These are phyloP conservation scores for Lentinula sp. DNA, from an alignment of 768 basidiomycete genomes.

Conservation along the genomic window DNA sequence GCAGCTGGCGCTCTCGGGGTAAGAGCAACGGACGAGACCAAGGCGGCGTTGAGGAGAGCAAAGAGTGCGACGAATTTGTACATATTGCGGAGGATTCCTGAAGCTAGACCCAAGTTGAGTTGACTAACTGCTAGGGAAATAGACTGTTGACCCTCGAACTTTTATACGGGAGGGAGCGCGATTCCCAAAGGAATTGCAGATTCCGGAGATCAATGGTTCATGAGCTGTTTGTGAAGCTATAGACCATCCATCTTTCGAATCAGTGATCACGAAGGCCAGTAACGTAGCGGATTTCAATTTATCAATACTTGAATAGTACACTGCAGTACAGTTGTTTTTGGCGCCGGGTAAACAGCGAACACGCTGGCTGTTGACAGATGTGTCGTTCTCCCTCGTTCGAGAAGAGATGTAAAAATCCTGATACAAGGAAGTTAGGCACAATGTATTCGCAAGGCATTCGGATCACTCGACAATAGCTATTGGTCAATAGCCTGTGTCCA, in stretches of 20 bases:
- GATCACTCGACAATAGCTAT: background rate
- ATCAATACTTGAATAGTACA: background rate
- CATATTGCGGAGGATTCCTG: slow-evolving; percentile 3
- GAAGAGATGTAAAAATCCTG: background rate
- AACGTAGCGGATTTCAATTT: background rate
- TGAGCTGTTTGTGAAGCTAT: background rate
- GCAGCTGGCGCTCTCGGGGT: background rate
- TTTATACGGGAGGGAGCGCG: background rate
- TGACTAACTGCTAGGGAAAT: background rate
- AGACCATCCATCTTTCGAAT: background rate
- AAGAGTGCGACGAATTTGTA: slow-evolving; percentile 11
- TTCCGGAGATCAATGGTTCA: background rate
- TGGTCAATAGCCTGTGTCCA: background rate
- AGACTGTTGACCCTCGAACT: background rate
- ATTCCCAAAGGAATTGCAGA: background rate
- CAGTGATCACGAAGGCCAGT: background rate
- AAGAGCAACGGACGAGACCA: slow-evolving; percentile 5
- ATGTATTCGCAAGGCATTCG: background rate
- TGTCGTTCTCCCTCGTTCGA: background rate
- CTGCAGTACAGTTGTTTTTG: background rate
- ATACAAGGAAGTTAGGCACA: background rate
- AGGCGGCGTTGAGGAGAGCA: slow-evolving; percentile 9
- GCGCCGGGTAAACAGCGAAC: background rate
- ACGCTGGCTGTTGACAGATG: background rate
- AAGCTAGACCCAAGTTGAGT: background rate